Evolutionary conservation across 1,284 basidiomycete genomes (phyloP), one percentile per base, ranked within the genome.

Genomic region (Afroboletus lepidellus): DNA sequence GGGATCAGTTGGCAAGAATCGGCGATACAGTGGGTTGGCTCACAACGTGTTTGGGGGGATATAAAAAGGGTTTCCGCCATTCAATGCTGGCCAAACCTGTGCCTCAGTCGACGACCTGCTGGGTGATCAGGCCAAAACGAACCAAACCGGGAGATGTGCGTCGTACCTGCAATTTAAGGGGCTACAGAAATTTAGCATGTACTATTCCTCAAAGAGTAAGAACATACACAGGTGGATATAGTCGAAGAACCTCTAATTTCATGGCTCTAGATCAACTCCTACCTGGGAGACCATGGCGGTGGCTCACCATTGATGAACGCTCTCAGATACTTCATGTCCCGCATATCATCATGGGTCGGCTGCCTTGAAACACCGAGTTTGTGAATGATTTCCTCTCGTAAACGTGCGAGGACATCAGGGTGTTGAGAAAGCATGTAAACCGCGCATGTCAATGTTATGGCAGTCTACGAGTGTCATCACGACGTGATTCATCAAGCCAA

Each of bases 351-450:
- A 11, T 38, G 37, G 11, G 37, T 38, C 37, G 37, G 37, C 23
- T 12, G 37, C 37, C 21, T 38, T 2, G 12, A 71, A 0, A 66
- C 56, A 0, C 80, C 81, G 3, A 83, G 69, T 36, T 72, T 72
- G 18, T 61, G 58, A 46, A 66, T 2, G 37, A 23, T 20, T 52
- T 46, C 84, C 34, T 75, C 67, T 1, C 80, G 76, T n/a, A 86
- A 69, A 11, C 75, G 74, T 0, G 56, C 36, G 7, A 76, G 64
- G 21, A 82, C 71, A 1, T 72, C 57, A 1, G 79, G 78, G 56
- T 85, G 70, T 41, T 73, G 70, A 8, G 81, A 71, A 6, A 87
- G 72, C 66, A 79, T 75, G 58, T 85, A 85, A 3, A 81, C 57
- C 3, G 72, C 61, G 55, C 75, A 80, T 0, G 79, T 81, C n/a